Base-by-base conservation (phyloP, 495 filamentous ascomycete genomes). In the Tetracladium marchalianum region DNA sequence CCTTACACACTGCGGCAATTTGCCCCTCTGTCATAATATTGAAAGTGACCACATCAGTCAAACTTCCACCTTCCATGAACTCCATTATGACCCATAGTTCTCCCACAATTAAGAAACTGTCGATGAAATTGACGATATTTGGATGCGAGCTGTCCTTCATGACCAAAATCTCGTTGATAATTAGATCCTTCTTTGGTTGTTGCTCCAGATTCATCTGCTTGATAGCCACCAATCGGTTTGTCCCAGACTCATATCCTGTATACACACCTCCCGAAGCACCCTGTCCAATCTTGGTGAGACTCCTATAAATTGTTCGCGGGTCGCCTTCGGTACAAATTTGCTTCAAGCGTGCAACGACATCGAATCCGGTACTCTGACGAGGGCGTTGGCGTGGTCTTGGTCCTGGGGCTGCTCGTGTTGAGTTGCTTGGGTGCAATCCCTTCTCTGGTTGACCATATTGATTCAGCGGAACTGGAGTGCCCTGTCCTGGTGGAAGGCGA, bases 61-160 rank as follows among this genome's bases (percentile, higher is more conserved):
- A 66, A 67, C 88, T 95, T 31, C 92, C 92, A 39, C 92, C 92
- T 61, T 98, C 92, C 92, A 98, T 98, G 54, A 88, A 98, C 62
- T 98, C 92, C 92, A 98, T 98, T 22, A 97, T 88, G 11, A 98
- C 92, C 92, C 92, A 98, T 35, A 98, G 65, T 61, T 98, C 92
- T 15, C 90, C 80, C 4, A 77, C 74, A 33, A 89, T 82, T 16
- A 98, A 70, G 62, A 85, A 97, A 61, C 89, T 95, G 69, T 96
- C 92, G 67, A 96, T 85, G 66, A 96, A 98, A 61, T 98, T 98
- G 62, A 98, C 92, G 61, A 98, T 95, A 59, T 98, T 98, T 62
- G 85, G 89, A 63, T 98, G 92, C 43, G 86, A 90, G 68, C 88
- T 95, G 57, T 96, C 92, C 68, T 95, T 95, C 92, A 98, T 98